A percentile compares a stretch with the other conserved stretches of the same genome.
These are phyloP conservation scores for Herpomyces periplanetae DNA, from an alignment of 2,329 filamentous ascomycete genomes.

Conservation along the genomic window DNA sequence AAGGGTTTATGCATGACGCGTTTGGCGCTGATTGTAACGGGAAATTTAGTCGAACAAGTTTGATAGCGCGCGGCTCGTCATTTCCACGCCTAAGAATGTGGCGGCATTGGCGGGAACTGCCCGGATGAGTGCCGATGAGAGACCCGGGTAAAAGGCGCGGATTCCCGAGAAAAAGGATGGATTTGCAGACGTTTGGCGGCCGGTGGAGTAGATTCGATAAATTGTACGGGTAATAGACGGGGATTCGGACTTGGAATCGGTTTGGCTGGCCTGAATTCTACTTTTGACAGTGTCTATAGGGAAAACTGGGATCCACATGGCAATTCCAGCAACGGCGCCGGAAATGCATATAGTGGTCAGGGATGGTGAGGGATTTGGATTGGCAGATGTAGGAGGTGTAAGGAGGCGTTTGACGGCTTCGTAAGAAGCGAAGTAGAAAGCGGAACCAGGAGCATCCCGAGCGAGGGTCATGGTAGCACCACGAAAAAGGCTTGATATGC, in stretches of 20 bases:
- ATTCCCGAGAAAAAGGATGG: no score
- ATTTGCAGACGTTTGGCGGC: no score
- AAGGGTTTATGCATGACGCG: no score
- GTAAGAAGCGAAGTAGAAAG: slow-evolving; percentile 88
- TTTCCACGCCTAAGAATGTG: slow-evolving; percentile 41
- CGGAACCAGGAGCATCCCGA: slow-evolving; percentile 60
- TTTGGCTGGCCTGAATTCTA: slow-evolving; percentile 57
- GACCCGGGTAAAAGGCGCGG: slow-evolving; percentile 85
- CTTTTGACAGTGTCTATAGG: slow-evolving; percentile 90
- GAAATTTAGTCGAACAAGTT: no score
- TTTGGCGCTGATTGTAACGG: no score
- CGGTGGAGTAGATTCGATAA: slow-evolving; percentile 36
- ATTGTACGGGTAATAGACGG: slow-evolving; percentile 45
- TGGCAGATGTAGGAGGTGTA: slow-evolving; percentile 41
- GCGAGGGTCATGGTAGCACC: slow-evolving; percentile 66
- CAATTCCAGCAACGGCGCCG: slow-evolving; percentile 59
- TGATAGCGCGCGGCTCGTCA: no score
- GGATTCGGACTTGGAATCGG: no score
- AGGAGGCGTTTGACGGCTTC: slow-evolving; percentile 66
- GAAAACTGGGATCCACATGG: slow-evolving; percentile 98
- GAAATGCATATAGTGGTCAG: slow-evolving; percentile 47
- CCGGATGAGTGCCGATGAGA: slow-evolving; percentile 60
- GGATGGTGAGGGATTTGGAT: slow-evolving; percentile 33
- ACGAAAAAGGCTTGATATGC: slow-evolving; percentile 62
- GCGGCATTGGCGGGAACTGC: slow-evolving; percentile 87